phyloP scores from a whole-genome alignment of 495 filamentous ascomycete species.

The Pyronema omphalodes region DNA sequence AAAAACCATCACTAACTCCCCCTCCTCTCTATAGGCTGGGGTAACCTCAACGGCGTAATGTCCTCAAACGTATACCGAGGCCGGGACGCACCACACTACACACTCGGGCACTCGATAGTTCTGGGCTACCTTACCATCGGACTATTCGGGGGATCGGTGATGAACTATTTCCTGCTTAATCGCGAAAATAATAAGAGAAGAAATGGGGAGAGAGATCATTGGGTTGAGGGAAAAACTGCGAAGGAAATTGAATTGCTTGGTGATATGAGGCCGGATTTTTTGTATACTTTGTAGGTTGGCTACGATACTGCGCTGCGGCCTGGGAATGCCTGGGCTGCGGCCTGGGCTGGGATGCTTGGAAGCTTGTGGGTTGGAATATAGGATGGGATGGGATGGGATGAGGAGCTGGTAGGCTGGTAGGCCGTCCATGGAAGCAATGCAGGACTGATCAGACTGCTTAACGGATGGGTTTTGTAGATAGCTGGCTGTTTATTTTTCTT shows the following conservation, averaged over 20 bases:
- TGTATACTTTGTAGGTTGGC: slow-evolving; percentile 37
- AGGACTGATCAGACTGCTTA: too few relatives aligned
- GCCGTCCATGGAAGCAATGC: too few relatives aligned
- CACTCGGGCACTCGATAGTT: slow-evolving; percentile 40
- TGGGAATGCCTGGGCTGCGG: too few relatives aligned
- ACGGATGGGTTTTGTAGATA: too few relatives aligned
- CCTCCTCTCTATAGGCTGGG: slow-evolving; percentile 66
- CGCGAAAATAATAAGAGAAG: slow-evolving; percentile 43
- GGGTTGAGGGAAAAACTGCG: slow-evolving; percentile 39
- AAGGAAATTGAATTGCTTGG: slow-evolving; percentile 45
- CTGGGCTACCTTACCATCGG: slow-evolving; percentile 43
- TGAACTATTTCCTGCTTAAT: slow-evolving; percentile 47
- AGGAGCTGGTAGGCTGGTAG: too few relatives aligned
- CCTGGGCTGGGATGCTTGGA: too few relatives aligned
- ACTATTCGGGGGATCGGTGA: slow-evolving; percentile 39
- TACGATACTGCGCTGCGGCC: too few relatives aligned
- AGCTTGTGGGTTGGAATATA: too few relatives aligned
- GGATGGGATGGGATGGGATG: too few relatives aligned
- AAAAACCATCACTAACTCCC: slow-evolving; percentile 12
- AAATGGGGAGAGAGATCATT: slow-evolving; percentile 49
- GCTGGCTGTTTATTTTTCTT: too few relatives aligned
- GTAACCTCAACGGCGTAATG: slow-evolving; percentile 51
- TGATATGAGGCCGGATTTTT: slow-evolving; percentile 55
- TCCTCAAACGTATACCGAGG: slow-evolving; percentile 30
- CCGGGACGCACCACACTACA: slow-evolving; percentile 36